Evolutionary conservation across 441 rosid species (phyloP).

Genomic region (Bocquillonia castaneifolia): DNA sequence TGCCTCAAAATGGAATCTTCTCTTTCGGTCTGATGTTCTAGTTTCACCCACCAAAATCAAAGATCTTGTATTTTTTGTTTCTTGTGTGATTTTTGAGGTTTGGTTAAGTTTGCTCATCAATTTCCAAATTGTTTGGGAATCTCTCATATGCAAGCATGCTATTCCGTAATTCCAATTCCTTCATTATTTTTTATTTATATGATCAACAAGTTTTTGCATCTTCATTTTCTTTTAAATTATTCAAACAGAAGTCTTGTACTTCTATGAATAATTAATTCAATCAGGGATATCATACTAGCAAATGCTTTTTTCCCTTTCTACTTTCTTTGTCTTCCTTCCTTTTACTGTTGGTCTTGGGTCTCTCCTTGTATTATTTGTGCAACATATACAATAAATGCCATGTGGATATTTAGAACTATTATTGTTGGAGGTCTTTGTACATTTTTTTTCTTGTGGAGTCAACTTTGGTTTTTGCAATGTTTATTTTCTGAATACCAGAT

Average conservation of each 20-base stretch:
- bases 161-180: neutral
- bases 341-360: neutral
- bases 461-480: neutral
- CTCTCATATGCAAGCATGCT: neutral
- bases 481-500: neutral
- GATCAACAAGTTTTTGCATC: neutral
- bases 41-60: neutral
- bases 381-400: neutral
- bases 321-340: neutral
- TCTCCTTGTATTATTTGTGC: neutral
- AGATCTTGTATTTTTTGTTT: neutral
- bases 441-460: constrained; percentile 2
- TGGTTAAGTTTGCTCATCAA: neutral
- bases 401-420: neutral
- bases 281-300: neutral
- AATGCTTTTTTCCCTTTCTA: neutral
- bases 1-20: neutral
- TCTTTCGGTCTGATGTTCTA: constrained; percentile 5
- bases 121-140: neutral
- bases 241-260: neutral
- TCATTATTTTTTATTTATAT: neutral
- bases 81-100: constrained; percentile 1
- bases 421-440: neutral
- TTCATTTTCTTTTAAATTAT: neutral
- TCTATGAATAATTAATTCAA: neutral